A percentile compares a stretch with the other conserved stretches of the same genome.
Evolutionary conservation across 108 stramenopile genomes (phyloP).

Genomic region (Nitzschia palea): DNA sequence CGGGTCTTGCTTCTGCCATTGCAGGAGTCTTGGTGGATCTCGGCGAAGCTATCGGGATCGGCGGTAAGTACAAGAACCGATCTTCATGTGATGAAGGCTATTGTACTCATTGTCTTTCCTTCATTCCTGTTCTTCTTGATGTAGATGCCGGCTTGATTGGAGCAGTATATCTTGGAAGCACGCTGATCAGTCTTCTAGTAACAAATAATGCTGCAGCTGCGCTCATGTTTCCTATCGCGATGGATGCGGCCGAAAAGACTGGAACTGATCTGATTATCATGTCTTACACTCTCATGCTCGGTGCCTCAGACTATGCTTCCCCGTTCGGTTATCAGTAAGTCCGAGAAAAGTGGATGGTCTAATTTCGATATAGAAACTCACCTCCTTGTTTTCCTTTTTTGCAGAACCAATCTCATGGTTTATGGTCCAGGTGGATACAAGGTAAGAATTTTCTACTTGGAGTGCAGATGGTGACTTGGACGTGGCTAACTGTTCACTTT

Average conservation of each 20-base stretch:
- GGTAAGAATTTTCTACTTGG: neutral
- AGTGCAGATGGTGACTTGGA: too few species aligned
- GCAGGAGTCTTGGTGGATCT: conserved; percentile 58
- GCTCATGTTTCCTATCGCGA: conserved; percentile 81
- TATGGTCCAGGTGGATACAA: conserved; percentile 90
- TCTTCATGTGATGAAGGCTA: neutral
- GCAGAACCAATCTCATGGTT: conserved; percentile 73
- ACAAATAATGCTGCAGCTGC: conserved; percentile 91
- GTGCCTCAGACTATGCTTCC: conserved; percentile 77
- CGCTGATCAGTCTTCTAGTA: conserved; percentile 76
- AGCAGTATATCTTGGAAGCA: conserved; percentile 86
- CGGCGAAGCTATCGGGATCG: conserved; percentile 56
- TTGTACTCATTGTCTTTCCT: neutral
- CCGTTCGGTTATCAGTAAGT: conserved; percentile 76
- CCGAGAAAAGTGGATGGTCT: too few species aligned
- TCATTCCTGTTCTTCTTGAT: neutral
- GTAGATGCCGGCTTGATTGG: conserved; percentile 68
- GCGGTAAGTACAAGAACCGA: conserved; percentile 28
- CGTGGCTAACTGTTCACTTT: too few species aligned
- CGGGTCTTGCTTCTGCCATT: conserved; percentile 70
- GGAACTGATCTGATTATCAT: conserved; percentile 64
- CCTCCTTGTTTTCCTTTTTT: neutral
- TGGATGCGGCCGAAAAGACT: conserved; percentile 70
- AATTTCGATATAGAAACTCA: too few species aligned
- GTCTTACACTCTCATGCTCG: conserved; percentile 79